Percentiles rank a stretch among this genome's conserved stretches.
Conservation (phyloP, 2,329 filamentous ascomycete species). For the Pseudocercospora macadamiae region DNA sequence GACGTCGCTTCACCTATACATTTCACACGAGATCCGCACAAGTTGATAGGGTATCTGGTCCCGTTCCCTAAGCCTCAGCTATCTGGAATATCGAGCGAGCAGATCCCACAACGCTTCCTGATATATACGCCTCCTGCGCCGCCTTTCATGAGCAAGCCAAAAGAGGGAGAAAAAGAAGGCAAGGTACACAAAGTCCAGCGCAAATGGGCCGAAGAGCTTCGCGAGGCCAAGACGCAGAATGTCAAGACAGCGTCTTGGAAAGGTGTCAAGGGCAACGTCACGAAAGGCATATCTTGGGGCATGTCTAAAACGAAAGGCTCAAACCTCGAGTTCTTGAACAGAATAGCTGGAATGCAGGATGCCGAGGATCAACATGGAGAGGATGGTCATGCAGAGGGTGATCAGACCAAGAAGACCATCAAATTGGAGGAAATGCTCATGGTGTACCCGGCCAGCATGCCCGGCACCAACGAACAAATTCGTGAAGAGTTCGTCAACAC, state of each 20-base stretch:
- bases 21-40: conserved; percentile 47
- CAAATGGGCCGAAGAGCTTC: conserved; percentile 51
- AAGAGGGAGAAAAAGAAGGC: conserved; percentile 47
- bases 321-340: conserved; percentile 49
- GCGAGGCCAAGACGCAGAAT: conserved; percentile 41
- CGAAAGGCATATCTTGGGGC: conserved; percentile 45
- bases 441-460: conserved; percentile 40
- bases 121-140: conserved; percentile 51
- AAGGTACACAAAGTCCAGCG: conserved; percentile 49
- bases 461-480: conserved; percentile 32
- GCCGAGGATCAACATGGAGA: conserved; percentile 15
- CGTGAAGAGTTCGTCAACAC: conserved; percentile 46
- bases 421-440: conserved; percentile 45
- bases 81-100: conserved; percentile 28
- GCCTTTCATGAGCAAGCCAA: conserved; percentile 43
- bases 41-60: conserved; percentile 48
- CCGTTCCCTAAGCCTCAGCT: conserved; percentile 49
- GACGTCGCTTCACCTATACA: conserved; percentile 38
- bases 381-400: conserved; percentile 19
- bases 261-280: conserved; percentile 47
- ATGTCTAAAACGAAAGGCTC: conserved; percentile 45
- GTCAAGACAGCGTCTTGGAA: conserved; percentile 49
- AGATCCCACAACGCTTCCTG: conserved; percentile 46
- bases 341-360: conserved; percentile 33
- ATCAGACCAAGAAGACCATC: conserved; percentile 33